These are phyloP conservation scores for Cryptococcus deneoformans DNA, from an alignment of 1,284 basidiomycete species.

Conservation along the genomic window DNA sequence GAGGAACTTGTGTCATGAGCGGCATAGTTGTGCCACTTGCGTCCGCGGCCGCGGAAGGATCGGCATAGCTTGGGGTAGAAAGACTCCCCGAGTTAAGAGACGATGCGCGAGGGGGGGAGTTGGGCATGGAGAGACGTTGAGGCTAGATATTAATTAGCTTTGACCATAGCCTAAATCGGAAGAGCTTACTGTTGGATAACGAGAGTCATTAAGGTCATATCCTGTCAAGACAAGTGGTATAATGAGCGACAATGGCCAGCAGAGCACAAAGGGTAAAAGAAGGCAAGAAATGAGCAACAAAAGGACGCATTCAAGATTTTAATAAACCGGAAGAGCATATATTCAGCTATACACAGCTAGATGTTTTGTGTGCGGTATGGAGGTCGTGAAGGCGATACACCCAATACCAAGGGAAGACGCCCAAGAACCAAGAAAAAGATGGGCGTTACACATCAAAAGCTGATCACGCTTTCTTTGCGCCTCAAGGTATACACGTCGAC, in stretches of 20 bases:
- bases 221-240: not conserved
- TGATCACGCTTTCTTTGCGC: not conserved
- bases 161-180: not conserved
- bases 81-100: slow-evolving; percentile 2
- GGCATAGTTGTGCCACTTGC: slow-evolving; percentile 2
- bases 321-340: not conserved
- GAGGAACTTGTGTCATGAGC: slow-evolving; percentile 7
- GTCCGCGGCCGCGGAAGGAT: slow-evolving; percentile 6
- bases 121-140: slow-evolving; percentile 8
- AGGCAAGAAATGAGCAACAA: not conserved
- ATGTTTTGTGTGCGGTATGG: no score
- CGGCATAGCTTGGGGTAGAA: not conserved
- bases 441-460: not conserved
- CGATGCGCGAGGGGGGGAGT: slow-evolving; percentile 5
- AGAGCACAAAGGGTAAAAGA: not conserved
- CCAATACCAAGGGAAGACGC: not conserved
- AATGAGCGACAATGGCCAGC: not conserved
- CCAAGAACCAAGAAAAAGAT: not conserved
- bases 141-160: slow-evolving; percentile 8
- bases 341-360: no score
- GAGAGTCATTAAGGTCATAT: slow-evolving; percentile 5
- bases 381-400: no score
- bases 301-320: not conserved
- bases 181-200: slow-evolving; percentile 21
- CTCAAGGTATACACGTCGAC: not conserved